Evolutionary conservation across 78 protist species (phyloP).

Genomic region (Pigoraptor vietnamica): DNA sequence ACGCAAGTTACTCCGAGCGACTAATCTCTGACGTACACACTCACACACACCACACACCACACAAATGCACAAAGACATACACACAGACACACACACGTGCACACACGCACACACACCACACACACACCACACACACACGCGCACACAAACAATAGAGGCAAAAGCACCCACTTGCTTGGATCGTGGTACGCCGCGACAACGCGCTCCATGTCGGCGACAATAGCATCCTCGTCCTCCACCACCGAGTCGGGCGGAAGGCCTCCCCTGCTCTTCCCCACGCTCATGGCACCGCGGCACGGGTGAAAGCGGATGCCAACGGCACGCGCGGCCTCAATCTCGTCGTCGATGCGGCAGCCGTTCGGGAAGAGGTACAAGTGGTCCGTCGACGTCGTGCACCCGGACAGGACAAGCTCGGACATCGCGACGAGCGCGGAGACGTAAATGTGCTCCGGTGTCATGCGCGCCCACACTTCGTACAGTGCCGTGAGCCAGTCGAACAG

Average conservation of each 20-base stretch:
- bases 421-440: background rate
- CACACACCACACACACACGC: no score
- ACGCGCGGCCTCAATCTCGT: background rate
- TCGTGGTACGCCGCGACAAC: background rate
- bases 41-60: no score
- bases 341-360: background rate
- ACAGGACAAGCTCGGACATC: background rate
- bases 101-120: no score
- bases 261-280: background rate
- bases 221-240: background rate
- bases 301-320: background rate
- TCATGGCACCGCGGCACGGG: background rate
- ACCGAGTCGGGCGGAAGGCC: background rate
- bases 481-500: background rate
- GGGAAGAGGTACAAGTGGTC: background rate
- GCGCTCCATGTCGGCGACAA: background rate
- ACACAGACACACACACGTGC: no score
- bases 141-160: background rate
- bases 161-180: background rate
- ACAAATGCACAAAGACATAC: no score
- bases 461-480: background rate
- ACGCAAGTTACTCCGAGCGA: no score
- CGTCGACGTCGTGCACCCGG: background rate
- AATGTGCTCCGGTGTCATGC: background rate
- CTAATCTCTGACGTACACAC: no score